Evolutionary conservation across 352 stramenopile genomes (phyloP).

Genomic region (Phytophthora sojae): DNA sequence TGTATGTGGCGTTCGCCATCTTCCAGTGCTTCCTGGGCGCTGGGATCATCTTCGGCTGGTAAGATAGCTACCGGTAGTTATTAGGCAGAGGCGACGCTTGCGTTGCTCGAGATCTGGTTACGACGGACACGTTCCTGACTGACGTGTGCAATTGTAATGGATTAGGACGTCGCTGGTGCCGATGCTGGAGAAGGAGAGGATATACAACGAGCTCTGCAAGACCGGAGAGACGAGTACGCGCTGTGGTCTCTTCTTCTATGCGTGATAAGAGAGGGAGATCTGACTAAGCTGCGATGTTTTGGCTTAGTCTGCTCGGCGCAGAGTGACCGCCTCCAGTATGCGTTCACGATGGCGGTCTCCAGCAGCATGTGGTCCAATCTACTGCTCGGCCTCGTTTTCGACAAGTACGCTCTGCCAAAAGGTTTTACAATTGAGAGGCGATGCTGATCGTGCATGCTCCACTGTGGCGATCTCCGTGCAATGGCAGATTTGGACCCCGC

Average conservation of each 20-base stretch:
- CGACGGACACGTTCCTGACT: not conserved
- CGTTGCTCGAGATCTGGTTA: slow-evolving; percentile 8
- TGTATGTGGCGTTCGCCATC: slow-evolving; percentile 63
- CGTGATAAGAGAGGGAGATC: not conserved
- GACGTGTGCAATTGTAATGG: not conserved
- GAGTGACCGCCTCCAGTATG: slow-evolving; percentile 65
- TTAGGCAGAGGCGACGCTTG: not conserved
- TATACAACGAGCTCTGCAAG: slow-evolving; percentile 66
- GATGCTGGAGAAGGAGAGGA: slow-evolving; percentile 62
- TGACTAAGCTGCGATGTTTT: not conserved
- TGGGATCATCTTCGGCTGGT: slow-evolving; percentile 74
- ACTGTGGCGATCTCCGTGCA: slow-evolving; percentile 4
- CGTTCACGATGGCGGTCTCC: slow-evolving; percentile 67
- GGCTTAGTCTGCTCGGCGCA: slow-evolving; percentile 60
- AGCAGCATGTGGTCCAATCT: slow-evolving; percentile 75
- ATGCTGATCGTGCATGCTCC: slow-evolving; percentile 4
- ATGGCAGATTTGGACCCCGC: slow-evolving; percentile 56
- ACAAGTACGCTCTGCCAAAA: slow-evolving; percentile 39
- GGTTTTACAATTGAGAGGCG: not conserved
- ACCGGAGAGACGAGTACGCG: slow-evolving; percentile 48
- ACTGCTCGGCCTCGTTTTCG: slow-evolving; percentile 65
- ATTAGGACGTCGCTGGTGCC: slow-evolving; percentile 64
- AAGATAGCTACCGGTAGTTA: not conserved
- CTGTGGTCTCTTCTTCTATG: not conserved
- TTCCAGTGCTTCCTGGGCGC: slow-evolving; percentile 70